Base-by-base conservation (phyloP, 345 rosid species). In the Diplotaxis tenuifolia region DNA sequence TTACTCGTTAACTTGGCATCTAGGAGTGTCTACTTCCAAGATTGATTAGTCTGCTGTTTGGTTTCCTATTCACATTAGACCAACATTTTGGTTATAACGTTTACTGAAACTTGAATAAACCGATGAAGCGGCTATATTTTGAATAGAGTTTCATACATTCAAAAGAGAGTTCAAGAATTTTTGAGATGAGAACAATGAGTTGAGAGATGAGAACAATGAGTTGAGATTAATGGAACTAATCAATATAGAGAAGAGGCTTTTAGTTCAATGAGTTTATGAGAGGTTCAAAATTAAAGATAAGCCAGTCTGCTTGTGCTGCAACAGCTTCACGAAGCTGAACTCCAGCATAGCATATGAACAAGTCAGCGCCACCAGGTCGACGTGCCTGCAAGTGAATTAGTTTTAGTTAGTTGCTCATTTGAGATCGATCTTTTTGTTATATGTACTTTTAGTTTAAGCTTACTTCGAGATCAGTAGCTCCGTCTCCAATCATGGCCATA, bases 381-480 rank as follows among this genome's bases (percentile, higher is more conserved):
- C 91, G 88, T 18, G 99, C 98, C 97, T 91, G 71, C 52, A 49
- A 64, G 62, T 34, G 15, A 23, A 47, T 62, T 62, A 56, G 32
- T 29, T 63, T n/a, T 55, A 55, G 65, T 75, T 29, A 62, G 6
- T 55, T 2, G 10, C 38, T 28, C 52, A 62, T 40, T 10, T 40
- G 38, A 45, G 67, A 76, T 36, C 7, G 65, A 75, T 38, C 8
- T 50, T 63, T 14, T 11, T 55, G 25, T 61, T 9, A 52, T 56
- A 31, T 56, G 61, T 57, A 40, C 15, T 21, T 14, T 22, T 22
- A 52, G 21, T n/a, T n/a, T n/a, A 55, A 11, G 68, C 82, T 55
- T 66, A 92, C 99, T 90, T 95, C 98, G 2, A 92, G 94, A 84
- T 95, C 98, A 47, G 97, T 95, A 62, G 98, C 97, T 53, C 99